These are phyloP conservation scores for Sporobolomyces phaffii DNA, from an alignment of 768 basidiomycete genomes.

Conservation along the genomic window DNA sequence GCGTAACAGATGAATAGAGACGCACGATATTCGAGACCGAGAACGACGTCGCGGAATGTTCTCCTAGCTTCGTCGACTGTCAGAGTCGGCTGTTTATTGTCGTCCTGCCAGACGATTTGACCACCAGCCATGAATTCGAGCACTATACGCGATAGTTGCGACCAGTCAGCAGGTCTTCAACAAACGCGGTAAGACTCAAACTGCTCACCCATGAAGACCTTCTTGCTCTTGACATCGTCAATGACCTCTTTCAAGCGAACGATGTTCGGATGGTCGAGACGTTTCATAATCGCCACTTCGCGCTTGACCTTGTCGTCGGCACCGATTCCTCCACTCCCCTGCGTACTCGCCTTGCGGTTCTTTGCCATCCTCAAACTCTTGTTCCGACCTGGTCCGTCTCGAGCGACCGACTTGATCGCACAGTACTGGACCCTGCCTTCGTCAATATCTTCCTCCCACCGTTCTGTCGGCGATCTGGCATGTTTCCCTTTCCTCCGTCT, in stretches of 20 bases:
- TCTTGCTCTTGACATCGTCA: slow-evolving; percentile 77
- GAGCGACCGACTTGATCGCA: slow-evolving; percentile 50
- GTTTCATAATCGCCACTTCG: slow-evolving; percentile 87
- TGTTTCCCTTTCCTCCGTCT: slow-evolving; percentile 14
- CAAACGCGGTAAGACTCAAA: neutral
- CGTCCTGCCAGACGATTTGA: slow-evolving; percentile 74
- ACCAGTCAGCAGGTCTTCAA: slow-evolving; percentile 1
- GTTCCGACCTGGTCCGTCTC: slow-evolving; percentile 38
- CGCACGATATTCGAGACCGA: slow-evolving; percentile 92
- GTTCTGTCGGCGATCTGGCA: slow-evolving; percentile 11
- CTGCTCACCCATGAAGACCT: slow-evolving; percentile 83
- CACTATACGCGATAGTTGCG: slow-evolving; percentile 57
- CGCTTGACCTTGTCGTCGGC: slow-evolving; percentile 43
- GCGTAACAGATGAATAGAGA: slow-evolving; percentile 37
- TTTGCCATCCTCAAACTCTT: slow-evolving; percentile 30
- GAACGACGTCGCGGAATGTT: slow-evolving; percentile 85
- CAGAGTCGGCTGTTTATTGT: slow-evolving; percentile 63
- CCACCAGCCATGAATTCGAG: slow-evolving; percentile 96
- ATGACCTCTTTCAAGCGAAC: slow-evolving; percentile 80
- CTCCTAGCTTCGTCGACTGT: slow-evolving; percentile 73
- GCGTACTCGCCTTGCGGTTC: slow-evolving; percentile 22
- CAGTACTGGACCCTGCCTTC: slow-evolving; percentile 37
- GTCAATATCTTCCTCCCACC: slow-evolving; percentile 36
- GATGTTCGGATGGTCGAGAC: slow-evolving; percentile 48
- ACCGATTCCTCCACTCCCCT: slow-evolving; percentile 32